Evolutionary conservation across 179 eudicot species (phyloP).

Genomic region (Beta macrorhiza): DNA sequence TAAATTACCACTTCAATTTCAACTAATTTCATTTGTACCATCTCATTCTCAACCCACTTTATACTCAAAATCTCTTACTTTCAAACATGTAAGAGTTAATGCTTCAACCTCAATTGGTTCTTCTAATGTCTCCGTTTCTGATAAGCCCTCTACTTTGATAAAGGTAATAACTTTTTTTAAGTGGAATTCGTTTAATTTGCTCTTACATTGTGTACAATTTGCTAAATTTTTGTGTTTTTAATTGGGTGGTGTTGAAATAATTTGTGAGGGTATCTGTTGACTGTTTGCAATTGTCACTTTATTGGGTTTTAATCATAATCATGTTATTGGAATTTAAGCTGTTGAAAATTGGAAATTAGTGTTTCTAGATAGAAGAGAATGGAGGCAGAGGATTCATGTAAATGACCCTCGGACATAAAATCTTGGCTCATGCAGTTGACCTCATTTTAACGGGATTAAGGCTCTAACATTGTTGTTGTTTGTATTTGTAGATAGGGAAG

Average conservation of each 20-base stretch:
- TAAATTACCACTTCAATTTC: slow-evolving; percentile 33
- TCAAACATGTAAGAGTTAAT: slow-evolving; percentile 27
- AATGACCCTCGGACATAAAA: too few relatives aligned
- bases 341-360: too few relatives aligned
- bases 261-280: not conserved
- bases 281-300: not conserved
- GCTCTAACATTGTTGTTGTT: too few relatives aligned
- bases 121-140: slow-evolving; percentile 33
- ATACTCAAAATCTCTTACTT: slow-evolving; percentile 19
- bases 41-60: slow-evolving; percentile 16
- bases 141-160: slow-evolving; percentile 20
- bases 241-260: not conserved
- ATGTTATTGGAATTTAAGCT: not conserved
- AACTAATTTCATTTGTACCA: slow-evolving; percentile 24
- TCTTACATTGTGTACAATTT: not conserved
- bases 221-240: not conserved
- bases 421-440: too few relatives aligned
- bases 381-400: too few relatives aligned
- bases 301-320: not conserved
- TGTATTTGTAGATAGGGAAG: not conserved
- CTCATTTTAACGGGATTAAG: too few relatives aligned
- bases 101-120: slow-evolving; percentile 49
- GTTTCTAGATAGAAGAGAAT: too few relatives aligned
- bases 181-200: slow-evolving; percentile 6
- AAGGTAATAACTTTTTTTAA: slow-evolving; percentile 27